phyloP scores from a whole-genome alignment of 176 grass and related monocot genomes.

The barley (Hordeum vulgare) region DNA sequence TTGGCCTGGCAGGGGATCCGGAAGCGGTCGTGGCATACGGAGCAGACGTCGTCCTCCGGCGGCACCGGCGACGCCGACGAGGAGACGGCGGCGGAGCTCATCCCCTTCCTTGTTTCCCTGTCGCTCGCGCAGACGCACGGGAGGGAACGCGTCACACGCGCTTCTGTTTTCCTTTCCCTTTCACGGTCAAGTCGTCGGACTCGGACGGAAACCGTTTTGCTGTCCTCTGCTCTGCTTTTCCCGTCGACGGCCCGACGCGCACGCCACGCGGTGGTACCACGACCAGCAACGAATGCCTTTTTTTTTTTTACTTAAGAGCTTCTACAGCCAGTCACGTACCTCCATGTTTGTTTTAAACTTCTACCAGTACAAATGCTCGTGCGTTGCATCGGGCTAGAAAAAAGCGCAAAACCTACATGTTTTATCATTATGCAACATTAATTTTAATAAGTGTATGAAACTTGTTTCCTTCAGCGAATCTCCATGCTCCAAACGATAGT shows the following conservation, averaged over 20 bases:
- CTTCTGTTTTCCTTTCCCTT: background rate
- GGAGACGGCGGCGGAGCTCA: constrained; percentile 19
- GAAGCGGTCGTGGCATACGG: constrained; percentile 85
- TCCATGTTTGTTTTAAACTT: no score
- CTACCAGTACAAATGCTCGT: no score
- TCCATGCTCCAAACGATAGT: no score
- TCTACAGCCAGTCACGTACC: no score
- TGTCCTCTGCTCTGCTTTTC: background rate
- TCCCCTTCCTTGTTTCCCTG: background rate
- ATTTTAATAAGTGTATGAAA: no score
- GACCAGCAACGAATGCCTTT: no score
- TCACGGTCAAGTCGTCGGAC: background rate
- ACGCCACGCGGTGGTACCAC: background rate
- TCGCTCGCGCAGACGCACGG: background rate
- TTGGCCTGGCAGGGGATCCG: constrained; percentile 81
- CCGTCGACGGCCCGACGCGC: background rate
- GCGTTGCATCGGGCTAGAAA: no score
- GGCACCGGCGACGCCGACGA: constrained; percentile 46
- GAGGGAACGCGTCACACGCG: background rate
- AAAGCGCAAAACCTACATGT: no score
- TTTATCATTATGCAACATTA: no score
- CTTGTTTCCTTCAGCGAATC: no score
- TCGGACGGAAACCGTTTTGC: background rate
- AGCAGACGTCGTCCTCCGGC: constrained; percentile 83
- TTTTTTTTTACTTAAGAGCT: no score